Evolutionary conservation across 2,329 filamentous ascomycete genomes (phyloP).

Genomic region (Penicillium olsonii): DNA sequence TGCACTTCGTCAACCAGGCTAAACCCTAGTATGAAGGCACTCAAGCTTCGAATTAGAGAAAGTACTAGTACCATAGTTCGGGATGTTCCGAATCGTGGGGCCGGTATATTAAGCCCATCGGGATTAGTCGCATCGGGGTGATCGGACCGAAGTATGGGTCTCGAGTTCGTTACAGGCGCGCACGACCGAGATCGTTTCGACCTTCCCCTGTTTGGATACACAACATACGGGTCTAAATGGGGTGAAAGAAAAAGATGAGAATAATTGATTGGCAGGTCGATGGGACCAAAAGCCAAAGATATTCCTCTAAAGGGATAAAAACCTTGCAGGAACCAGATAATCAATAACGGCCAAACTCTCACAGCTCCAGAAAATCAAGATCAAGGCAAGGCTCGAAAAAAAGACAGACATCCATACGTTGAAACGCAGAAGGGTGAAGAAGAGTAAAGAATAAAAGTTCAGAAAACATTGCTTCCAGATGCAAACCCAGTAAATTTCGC

Average conservation of each 20-base stretch:
- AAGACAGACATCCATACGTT: constrained; percentile 14
- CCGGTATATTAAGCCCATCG: too few species aligned
- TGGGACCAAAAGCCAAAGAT: constrained; percentile 1
- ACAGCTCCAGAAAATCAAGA: constrained; percentile 7
- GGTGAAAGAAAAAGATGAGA: background rate
- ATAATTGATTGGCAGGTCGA: constrained; percentile 6
- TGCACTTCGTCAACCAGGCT: too few species aligned
- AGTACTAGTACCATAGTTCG: background rate
- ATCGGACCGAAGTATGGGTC: too few species aligned
- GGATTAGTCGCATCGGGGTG: too few species aligned
- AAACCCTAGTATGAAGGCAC: too few species aligned
- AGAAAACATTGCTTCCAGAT: constrained; percentile 12
- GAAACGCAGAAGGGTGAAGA: constrained; percentile 11
- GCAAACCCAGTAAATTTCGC: constrained; percentile 14
- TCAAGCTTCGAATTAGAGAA: background rate
- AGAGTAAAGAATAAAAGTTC: constrained; percentile 7
- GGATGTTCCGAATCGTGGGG: too few species aligned
- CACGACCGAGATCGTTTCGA: too few species aligned
- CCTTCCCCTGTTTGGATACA: too few species aligned
- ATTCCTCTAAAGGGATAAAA: constrained; percentile 4
- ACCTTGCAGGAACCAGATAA: background rate
- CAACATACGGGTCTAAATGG: background rate
- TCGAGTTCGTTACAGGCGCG: too few species aligned
- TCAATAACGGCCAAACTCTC: constrained; percentile 10
- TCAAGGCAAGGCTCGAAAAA: constrained; percentile 8